Conservation (phyloP, 75 land plant species). For the Pseudotsuga menziesii region DNA sequence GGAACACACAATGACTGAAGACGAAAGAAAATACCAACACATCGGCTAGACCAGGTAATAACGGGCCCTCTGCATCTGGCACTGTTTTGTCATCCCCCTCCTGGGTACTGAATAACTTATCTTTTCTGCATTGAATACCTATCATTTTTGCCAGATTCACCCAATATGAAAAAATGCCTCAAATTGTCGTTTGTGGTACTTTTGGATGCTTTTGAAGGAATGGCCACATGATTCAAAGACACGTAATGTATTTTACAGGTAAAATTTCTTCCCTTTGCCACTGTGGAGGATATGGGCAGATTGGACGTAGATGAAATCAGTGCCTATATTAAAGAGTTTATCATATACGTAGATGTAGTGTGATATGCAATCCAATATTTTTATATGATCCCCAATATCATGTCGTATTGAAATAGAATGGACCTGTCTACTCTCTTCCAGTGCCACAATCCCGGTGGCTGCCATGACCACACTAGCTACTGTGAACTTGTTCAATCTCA, state of each 20-base stretch:
- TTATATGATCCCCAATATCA: too few relatives aligned
- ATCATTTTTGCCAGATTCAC: not conserved
- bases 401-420: constrained; percentile 3
- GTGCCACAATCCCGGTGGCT: constrained; percentile 33
- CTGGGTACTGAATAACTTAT: not conserved
- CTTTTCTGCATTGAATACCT: not conserved
- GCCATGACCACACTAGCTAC: constrained; percentile 52
- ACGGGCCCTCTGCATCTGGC: constrained; percentile 13
- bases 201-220: not conserved
- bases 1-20: too few relatives aligned
- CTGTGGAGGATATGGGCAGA: not conserved
- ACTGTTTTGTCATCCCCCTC: constrained; percentile 14
- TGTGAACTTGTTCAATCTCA: constrained; percentile 31
- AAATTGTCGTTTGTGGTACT: not conserved
- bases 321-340: not conserved
- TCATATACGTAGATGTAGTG: too few relatives aligned
- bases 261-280: not conserved
- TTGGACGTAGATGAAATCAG: not conserved
- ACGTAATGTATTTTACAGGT: not conserved
- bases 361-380: too few relatives aligned
- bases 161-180: too few relatives aligned
- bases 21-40: too few relatives aligned
- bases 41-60: constrained; percentile 33
- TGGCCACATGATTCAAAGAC: not conserved
- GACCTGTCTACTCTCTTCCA: constrained; percentile 43